Conservation (phyloP, 2,329 filamentous ascomycete species). For the Cladosporium velox region DNA sequence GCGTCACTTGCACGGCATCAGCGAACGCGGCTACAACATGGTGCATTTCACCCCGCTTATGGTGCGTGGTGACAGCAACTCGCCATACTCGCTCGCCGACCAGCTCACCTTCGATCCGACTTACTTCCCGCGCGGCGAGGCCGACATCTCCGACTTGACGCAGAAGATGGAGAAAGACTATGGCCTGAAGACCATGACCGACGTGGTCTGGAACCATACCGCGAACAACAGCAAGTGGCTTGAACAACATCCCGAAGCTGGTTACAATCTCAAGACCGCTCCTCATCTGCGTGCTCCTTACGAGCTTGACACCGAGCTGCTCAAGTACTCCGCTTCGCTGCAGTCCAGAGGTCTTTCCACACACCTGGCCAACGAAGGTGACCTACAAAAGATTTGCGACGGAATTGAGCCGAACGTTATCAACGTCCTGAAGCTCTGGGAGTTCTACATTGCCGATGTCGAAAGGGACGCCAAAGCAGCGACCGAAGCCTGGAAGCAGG, state of each 20-base stretch:
- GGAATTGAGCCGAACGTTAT: slow-evolving; percentile 81
- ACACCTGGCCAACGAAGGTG: slow-evolving; percentile 67
- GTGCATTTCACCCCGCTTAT: slow-evolving; percentile 96
- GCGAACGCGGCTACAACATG: slow-evolving; percentile 95
- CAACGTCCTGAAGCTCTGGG: slow-evolving; percentile 78
- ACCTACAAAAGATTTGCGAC: slow-evolving; percentile 79
- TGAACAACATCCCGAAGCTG: slow-evolving; percentile 88
- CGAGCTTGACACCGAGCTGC: slow-evolving; percentile 75
- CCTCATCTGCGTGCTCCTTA: slow-evolving; percentile 69
- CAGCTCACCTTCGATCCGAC: slow-evolving; percentile 82
- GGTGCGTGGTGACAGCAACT: slow-evolving; percentile 85
- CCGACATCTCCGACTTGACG: slow-evolving; percentile 76
- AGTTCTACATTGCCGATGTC: slow-evolving; percentile 86
- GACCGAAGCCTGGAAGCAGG: slow-evolving; percentile 69
- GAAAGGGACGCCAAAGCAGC: slow-evolving; percentile 69
- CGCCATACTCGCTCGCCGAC: slow-evolving; percentile 94
- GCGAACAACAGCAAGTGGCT: slow-evolving; percentile 95
- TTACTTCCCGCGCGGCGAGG: slow-evolving; percentile 81
- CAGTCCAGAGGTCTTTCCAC: slow-evolving; percentile 72
- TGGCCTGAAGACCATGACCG: slow-evolving; percentile 83
- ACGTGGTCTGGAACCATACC: slow-evolving; percentile 98
- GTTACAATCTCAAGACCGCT: slow-evolving; percentile 90
- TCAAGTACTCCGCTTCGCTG: slow-evolving; percentile 64
- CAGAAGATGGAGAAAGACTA: slow-evolving; percentile 80
- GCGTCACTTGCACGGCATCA: slow-evolving; percentile 82